These are phyloP conservation scores for Cryphonectria carpinicola DNA, from an alignment of 2,329 filamentous ascomycete species.

Conservation along the genomic window DNA sequence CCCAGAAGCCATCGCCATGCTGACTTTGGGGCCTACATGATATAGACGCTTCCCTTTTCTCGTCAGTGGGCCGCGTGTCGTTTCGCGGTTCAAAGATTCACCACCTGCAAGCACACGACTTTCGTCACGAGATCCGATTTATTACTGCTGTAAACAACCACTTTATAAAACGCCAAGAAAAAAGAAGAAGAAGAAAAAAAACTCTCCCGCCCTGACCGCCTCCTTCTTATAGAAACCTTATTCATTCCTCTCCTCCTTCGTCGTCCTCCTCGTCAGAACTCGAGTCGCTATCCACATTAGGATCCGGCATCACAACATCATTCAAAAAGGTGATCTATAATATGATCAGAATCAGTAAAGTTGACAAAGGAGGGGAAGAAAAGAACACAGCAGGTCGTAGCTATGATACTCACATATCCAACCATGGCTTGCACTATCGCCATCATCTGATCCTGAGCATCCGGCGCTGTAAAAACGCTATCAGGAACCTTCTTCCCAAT, in stretches of 20 bases:
- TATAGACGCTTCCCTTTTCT: no score
- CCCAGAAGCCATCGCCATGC: no score
- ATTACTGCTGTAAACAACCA: background rate
- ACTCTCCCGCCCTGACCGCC: background rate
- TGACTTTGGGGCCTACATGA: no score
- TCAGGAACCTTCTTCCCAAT: conserved; percentile 70
- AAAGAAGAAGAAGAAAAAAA: background rate
- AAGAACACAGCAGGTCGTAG: conserved; percentile 9
- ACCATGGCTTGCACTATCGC: conserved; percentile 70
- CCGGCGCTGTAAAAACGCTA: conserved; percentile 61
- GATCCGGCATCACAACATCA: conserved; percentile 74
- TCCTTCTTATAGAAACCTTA: background rate
- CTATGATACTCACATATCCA: conserved; percentile 71
- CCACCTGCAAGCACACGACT: no score
- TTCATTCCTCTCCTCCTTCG: conserved; percentile 14
- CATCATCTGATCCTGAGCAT: conserved; percentile 67
- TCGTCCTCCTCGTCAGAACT: conserved; percentile 50
- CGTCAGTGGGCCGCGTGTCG: no score
- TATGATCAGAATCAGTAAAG: conserved; percentile 18
- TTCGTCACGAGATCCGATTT: background rate
- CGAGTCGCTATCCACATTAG: conserved; percentile 49
- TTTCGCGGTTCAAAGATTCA: no score
- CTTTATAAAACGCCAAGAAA: background rate
- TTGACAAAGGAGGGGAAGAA: background rate
- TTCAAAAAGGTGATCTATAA: conserved; percentile 72